A percentile compares a stretch with the other conserved stretches of the same genome.
Evolutionary conservation across 2,329 filamentous ascomycete genomes (phyloP).

Genomic region (Sarocladium oryzae): DNA sequence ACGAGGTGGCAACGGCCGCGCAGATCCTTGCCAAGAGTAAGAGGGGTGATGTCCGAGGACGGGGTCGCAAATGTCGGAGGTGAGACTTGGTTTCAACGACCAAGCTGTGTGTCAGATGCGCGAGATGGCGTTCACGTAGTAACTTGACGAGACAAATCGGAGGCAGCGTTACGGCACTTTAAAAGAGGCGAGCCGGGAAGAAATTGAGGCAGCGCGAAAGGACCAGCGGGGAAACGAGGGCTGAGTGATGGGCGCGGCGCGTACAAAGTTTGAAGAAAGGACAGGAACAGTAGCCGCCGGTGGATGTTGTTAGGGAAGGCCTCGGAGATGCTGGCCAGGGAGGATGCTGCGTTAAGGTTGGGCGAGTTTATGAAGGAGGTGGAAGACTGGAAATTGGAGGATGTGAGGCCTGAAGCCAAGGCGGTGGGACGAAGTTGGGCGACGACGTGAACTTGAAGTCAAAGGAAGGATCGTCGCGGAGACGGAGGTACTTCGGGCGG

Average conservation of each 20-base stretch:
- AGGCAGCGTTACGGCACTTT: neutral
- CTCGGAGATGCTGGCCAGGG: constrained; percentile 1
- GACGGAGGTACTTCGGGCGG: neutral
- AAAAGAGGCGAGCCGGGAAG: neutral
- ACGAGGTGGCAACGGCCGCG: neutral
- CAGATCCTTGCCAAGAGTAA: constrained; percentile 3
- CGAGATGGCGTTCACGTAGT: neutral
- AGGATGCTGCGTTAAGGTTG: neutral
- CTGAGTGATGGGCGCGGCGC: neutral
- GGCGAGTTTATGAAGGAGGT: neutral
- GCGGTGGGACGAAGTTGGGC: neutral
- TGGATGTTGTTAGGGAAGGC: neutral
- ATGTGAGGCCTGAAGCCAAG: neutral
- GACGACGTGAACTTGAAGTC: neutral
- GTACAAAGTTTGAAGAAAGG: neutral
- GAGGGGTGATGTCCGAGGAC: neutral
- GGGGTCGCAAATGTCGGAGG: neutral
- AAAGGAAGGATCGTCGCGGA: neutral
- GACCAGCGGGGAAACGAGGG: neutral
- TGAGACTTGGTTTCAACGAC: neutral
- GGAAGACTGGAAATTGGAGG: neutral
- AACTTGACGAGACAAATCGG: neutral
- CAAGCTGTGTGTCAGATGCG: neutral
- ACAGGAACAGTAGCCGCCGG: neutral
- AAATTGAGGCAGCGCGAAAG: neutral